Base-by-base conservation (phyloP, 139 green algal species). In the Chlamydomonas sphaeroides region DNA sequence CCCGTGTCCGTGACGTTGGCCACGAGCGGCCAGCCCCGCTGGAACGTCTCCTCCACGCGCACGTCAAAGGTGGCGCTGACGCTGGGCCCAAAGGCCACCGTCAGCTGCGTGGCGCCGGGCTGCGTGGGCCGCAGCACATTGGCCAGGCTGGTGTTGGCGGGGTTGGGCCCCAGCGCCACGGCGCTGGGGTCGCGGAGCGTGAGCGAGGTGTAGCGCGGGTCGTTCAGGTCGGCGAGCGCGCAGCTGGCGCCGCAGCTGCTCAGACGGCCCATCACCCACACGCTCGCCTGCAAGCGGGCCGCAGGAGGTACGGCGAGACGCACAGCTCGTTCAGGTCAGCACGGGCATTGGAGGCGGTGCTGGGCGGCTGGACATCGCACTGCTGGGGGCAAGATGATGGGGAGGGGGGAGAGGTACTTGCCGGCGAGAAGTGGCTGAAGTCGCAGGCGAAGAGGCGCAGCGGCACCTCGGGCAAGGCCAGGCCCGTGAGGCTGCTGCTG, bases 161-260 rank as follows among this genome's bases (percentile, higher is more conserved):
- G 74, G 75, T 87, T 87, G 61, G 30, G 1, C 39, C 79, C 69
- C 25, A 91, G 39, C 7, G 36, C 35, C 21, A 68, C 71, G 3
- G 85, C 71, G 6, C 41, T 39, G 30, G 63, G 38, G 56, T 88
- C 69, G 36, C 42, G 56, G 41, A 74, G 83, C 65, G 10, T 39
- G 7, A 88, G 61, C 28, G 5, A 36, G 1, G 48, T 75, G 42
- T 68, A 57, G 33, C 30, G 33, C 11, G 38, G 41, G 36, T 74
- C 59, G 78, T 77, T 88, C 3, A 91, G 67, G 76, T 87, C 84
- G 7, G 78, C 33, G 38, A 86, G 61, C 30, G 42, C 67, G 78
- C 87, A 91, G n/a, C 57, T 61, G 5, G 41, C 41, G 18, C 63
- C 88, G 78, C 87, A 91, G 80, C 83, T 91, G 69, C 80, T 88